A percentile compares a stretch with the other conserved stretches of the same genome.
phyloP scores from a whole-genome alignment of 139 green algal species.

The Ulvella scutata region DNA sequence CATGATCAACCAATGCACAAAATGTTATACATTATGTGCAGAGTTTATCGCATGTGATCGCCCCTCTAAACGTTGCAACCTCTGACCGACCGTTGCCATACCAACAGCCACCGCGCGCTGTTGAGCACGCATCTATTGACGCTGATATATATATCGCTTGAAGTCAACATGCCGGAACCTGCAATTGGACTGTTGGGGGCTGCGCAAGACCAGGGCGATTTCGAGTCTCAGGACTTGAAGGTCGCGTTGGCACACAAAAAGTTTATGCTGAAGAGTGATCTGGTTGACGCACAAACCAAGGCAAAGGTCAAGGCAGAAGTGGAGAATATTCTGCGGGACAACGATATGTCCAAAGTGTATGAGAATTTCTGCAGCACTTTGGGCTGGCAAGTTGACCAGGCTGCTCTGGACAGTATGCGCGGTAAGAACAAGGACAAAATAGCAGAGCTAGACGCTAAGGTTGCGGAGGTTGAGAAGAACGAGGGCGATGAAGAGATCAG shows the following conservation, averaged over 20 bases:
- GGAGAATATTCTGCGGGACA: constrained; percentile 38
- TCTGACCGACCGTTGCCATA: too few relatives aligned
- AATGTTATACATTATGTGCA: too few relatives aligned
- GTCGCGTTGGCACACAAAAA: constrained; percentile 35
- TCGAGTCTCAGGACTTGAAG: constrained; percentile 26
- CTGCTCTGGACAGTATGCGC: constrained; percentile 36
- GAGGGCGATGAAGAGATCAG: constrained; percentile 88
- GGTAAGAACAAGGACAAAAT: constrained; percentile 33
- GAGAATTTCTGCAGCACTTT: constrained; percentile 49
- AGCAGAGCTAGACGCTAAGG: constrained; percentile 45
- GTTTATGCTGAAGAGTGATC: not conserved
- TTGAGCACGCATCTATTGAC: too few relatives aligned
- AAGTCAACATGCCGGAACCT: too few relatives aligned
- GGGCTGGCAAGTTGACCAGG: constrained; percentile 33
- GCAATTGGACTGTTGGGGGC: not conserved
- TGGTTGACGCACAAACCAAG: constrained; percentile 23
- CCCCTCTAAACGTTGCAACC: too few relatives aligned
- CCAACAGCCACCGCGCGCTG: too few relatives aligned
- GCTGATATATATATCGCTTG: too few relatives aligned
- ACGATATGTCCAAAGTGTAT: constrained; percentile 54
- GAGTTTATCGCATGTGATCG: too few relatives aligned
- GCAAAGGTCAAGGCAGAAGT: constrained; percentile 17
- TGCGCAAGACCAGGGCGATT: not conserved
- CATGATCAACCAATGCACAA: too few relatives aligned
- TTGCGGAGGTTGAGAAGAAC: constrained; percentile 79